Evolutionary conservation across 1,139 yeast species (phyloP).

Genomic region (Geotrichum reessii): DNA sequence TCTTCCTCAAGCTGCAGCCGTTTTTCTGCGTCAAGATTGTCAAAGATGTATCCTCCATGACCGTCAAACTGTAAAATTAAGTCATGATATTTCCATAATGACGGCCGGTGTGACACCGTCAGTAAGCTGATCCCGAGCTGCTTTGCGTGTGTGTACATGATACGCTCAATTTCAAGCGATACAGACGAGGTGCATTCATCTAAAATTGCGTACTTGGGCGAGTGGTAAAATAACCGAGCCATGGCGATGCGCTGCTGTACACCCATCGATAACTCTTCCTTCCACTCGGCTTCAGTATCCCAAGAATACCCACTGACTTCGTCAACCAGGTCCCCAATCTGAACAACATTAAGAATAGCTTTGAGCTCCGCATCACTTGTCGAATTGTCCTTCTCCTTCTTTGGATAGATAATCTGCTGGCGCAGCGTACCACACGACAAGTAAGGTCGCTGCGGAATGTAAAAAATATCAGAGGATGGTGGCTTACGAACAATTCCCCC

Average conservation of each 20-base stretch:
- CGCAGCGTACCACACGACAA: slow-evolving; percentile 68
- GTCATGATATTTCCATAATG: slow-evolving; percentile 89
- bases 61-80: slow-evolving; percentile 80
- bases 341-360: slow-evolving; percentile 49
- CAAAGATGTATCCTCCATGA: slow-evolving; percentile 68
- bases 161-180: slow-evolving; percentile 83
- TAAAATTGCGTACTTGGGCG: slow-evolving; percentile 86
- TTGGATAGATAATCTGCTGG: slow-evolving; percentile 88
- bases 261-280: slow-evolving; percentile 81
- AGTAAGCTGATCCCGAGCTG: slow-evolving; percentile 72
- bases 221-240: slow-evolving; percentile 87
- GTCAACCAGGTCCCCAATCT: slow-evolving; percentile 31
- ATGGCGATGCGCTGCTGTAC: slow-evolving; percentile 91
- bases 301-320: slow-evolving; percentile 35
- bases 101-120: slow-evolving; percentile 89
- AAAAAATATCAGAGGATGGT: slow-evolving; percentile 63
- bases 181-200: slow-evolving; percentile 97
- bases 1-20: slow-evolving; percentile 69
- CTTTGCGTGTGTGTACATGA: slow-evolving; percentile 83
- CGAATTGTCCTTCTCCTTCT: slow-evolving; percentile 55
- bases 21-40: slow-evolving; percentile 60
- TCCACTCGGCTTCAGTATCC: slow-evolving; percentile 74
- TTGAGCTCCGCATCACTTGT: slow-evolving; percentile 58
- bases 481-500: slow-evolving; percentile 62
- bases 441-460: slow-evolving; percentile 89